A percentile compares a stretch with the other conserved stretches of the same genome.
Conservation (phyloP, 2,329 filamentous ascomycete species). For the Samsoniella hepiali region DNA sequence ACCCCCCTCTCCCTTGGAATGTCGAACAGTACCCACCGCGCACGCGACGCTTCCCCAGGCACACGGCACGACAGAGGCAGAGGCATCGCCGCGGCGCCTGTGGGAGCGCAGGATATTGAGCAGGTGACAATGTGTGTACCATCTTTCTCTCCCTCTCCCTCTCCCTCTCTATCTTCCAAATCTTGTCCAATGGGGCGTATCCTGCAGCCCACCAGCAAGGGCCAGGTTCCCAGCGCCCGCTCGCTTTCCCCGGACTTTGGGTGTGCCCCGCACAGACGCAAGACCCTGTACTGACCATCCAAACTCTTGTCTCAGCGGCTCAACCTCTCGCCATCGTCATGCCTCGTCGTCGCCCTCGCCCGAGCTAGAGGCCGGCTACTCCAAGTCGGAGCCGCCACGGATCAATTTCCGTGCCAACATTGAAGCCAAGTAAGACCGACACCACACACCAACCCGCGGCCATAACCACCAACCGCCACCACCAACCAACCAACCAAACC, state of each 20-base stretch:
- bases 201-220: background rate
- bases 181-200: background rate
- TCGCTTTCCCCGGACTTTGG: slow-evolving; percentile 1
- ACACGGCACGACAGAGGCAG: slow-evolving; percentile 6
- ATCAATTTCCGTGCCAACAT: slow-evolving; percentile 45
- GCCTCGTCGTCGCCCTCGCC: slow-evolving; percentile 31
- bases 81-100: background rate
- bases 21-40: slow-evolving; percentile 13
- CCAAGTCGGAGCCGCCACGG: slow-evolving; percentile 28
- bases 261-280: background rate
- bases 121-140: slow-evolving; percentile 7
- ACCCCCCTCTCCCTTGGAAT: background rate
- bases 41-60: slow-evolving; percentile 19
- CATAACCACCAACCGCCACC: too few species aligned
- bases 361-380: slow-evolving; percentile 39
- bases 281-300: slow-evolving; percentile 15
- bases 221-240: background rate
- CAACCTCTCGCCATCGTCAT: slow-evolving; percentile 24
- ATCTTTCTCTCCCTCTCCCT: too few species aligned
- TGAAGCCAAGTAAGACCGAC: slow-evolving; percentile 41
- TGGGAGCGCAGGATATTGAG: slow-evolving; percentile 9
- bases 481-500: too few species aligned
- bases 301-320: slow-evolving; percentile 24
- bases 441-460: too few species aligned
- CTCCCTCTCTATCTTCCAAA: too few species aligned